Base-by-base conservation (phyloP, 1,139 yeast species). In the Yamadazyma dendronema region DNA sequence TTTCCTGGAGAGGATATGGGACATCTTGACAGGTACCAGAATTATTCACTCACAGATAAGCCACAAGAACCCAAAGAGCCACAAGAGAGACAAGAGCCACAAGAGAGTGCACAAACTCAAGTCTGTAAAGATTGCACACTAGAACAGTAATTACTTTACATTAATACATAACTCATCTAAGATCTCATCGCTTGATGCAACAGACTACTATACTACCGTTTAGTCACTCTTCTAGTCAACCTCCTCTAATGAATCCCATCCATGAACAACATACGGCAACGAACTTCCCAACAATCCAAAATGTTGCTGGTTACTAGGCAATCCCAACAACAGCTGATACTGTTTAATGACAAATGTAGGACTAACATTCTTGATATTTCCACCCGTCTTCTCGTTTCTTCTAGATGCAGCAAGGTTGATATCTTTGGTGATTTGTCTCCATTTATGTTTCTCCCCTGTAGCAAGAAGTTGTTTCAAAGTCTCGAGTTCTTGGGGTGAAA, bases 351-450 rank as follows among this genome's bases (percentile, higher is more conserved):
- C 74, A 52, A 68, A 69, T 4, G 74, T 69, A 8, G 75, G 75
- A 25, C 68, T 61, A 10, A 69, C 68, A 39, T 69, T 69, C 41
- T 66, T 67, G 14, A 54, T 46, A 17, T 43, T 50, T 11, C 39
- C 37, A 6, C 42, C 42, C 8, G 41, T 34, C 8, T 37, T 42
- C n/a, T 38, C 30, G 31, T 28, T 27, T 28, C 42, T 41, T 14
- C 38, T 39, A 17, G 44, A 38, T 13, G 49, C 43, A 13, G 33
- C 40, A 35, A 43, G 43, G 46, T 69, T 69, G 36, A 69, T 66
- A 39, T 67, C 73, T 47, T 65, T 67, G 31, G 75, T 69, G 43
- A 69, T 65, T 47, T 66, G 72, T 47, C 69, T 69, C 75, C 75
- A 69, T 47, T 69, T 69, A 50, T 65, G 63, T 43, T 69, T 69